Evolutionary conservation across 2,329 filamentous ascomycete genomes (phyloP).

Genomic region (Chrysoporthe puriensis): DNA sequence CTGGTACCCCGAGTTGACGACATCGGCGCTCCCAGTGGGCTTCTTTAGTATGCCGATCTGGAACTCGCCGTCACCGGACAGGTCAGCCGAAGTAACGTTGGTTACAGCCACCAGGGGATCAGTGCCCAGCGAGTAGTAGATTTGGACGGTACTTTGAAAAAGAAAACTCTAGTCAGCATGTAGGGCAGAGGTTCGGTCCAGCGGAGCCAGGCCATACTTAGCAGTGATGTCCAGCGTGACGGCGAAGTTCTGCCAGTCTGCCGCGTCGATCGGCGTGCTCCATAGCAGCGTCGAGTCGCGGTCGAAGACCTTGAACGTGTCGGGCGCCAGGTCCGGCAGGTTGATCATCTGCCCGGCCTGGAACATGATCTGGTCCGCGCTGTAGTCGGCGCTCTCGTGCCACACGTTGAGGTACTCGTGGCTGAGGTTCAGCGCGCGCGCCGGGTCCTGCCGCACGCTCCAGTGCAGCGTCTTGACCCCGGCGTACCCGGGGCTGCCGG

Average conservation of each 20-base stretch:
- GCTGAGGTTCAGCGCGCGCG: slow-evolving; percentile 40
- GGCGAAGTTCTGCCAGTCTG: slow-evolving; percentile 65
- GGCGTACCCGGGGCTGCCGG: slow-evolving; percentile 39
- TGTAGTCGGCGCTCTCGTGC: slow-evolving; percentile 44
- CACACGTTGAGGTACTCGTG: slow-evolving; percentile 44
- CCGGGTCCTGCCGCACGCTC: slow-evolving; percentile 39
- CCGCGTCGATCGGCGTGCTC: slow-evolving; percentile 46
- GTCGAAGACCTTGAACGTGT: slow-evolving; percentile 48
- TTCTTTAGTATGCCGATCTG: slow-evolving; percentile 65
- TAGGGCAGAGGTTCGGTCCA: not conserved
- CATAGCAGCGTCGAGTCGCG: slow-evolving; percentile 44
- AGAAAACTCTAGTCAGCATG: not conserved
- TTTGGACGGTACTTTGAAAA: slow-evolving; percentile 51
- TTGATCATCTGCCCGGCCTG: slow-evolving; percentile 42
- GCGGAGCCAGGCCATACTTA: slow-evolving; percentile 45
- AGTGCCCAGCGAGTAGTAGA: slow-evolving; percentile 58
- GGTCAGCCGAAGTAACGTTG: slow-evolving; percentile 49
- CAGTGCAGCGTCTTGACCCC: slow-evolving; percentile 44
- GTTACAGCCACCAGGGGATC: slow-evolving; percentile 53
- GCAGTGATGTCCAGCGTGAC: slow-evolving; percentile 57
- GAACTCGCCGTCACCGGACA: slow-evolving; percentile 57
- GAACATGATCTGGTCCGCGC: slow-evolving; percentile 45
- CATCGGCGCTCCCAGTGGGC: slow-evolving; percentile 53
- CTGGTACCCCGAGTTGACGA: slow-evolving; percentile 55
- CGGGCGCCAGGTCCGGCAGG: slow-evolving; percentile 39